Percentiles rank a stretch among this genome's conserved stretches.
Conservation (phyloP, 768 basidiomycete species). For the Inosperma sp. region DNA sequence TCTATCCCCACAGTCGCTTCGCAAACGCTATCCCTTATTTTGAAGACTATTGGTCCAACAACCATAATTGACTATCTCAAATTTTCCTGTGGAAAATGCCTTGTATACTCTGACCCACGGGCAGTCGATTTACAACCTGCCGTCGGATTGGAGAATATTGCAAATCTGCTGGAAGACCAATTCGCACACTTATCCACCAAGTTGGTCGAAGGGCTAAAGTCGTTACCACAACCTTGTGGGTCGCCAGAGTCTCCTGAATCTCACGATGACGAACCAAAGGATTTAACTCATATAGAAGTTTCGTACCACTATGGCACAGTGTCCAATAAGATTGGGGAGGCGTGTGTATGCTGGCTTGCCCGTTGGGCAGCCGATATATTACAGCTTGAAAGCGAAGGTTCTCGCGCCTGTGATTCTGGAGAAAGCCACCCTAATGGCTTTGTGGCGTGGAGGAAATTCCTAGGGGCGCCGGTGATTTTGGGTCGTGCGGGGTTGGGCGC, state of each 20-base stretch:
- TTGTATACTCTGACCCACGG: constrained; percentile 36
- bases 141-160: constrained; percentile 66
- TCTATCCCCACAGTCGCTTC: constrained; percentile 74
- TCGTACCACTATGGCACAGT: constrained; percentile 80
- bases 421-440: neutral
- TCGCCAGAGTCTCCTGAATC: constrained; percentile 14
- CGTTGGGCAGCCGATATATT: constrained; percentile 84
- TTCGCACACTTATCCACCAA: constrained; percentile 9
- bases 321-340: constrained; percentile 88
- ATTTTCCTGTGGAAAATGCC: constrained; percentile 73
- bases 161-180: constrained; percentile 43
- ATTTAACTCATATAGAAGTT: constrained; percentile 24
- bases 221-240: constrained; percentile 7
- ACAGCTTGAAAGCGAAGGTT: constrained; percentile 22
- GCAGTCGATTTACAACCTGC: constrained; percentile 53
- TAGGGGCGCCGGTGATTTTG: constrained; percentile 56
- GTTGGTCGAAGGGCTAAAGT: constrained; percentile 17
- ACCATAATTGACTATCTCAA: constrained; percentile 74
- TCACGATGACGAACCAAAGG: constrained; percentile 17
- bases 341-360: constrained; percentile 80
- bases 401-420: neutral
- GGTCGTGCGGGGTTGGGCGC: constrained; percentile 69
- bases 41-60: constrained; percentile 72
- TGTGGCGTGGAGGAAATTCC: neutral
- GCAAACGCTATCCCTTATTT: constrained; percentile 65